These are phyloP conservation scores for Cladosporium oxysporum DNA, from an alignment of 2,329 filamentous ascomycete species.

Conservation along the genomic window DNA sequence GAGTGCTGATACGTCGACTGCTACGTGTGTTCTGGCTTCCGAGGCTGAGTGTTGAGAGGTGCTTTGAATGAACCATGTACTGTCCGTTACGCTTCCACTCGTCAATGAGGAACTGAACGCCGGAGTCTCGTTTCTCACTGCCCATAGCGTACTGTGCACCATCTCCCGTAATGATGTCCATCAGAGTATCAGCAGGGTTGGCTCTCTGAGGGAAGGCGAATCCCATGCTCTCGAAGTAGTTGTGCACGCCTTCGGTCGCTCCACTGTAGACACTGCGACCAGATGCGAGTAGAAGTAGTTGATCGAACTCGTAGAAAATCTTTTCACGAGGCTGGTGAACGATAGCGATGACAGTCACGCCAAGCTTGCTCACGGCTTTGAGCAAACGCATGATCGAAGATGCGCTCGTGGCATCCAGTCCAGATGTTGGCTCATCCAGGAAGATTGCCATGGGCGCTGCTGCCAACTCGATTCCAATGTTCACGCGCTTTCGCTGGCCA, in stretches of 20 bases:
- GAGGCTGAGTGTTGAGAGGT: constrained; percentile 22
- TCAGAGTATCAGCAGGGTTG: constrained; percentile 60
- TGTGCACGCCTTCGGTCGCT: constrained; percentile 44
- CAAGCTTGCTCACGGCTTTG: constrained; percentile 55
- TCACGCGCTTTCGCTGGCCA: constrained; percentile 59
- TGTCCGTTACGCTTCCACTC: constrained; percentile 45
- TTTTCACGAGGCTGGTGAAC: constrained; percentile 62
- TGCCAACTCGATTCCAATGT: constrained; percentile 61
- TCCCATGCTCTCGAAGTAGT: constrained; percentile 56
- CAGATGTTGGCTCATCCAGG: constrained; percentile 37
- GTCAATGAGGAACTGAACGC: constrained; percentile 53
- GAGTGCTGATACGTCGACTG: constrained; percentile 29
- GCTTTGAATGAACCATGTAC: constrained; percentile 24
- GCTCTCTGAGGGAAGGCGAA: constrained; percentile 51
- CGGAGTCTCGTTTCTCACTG: constrained; percentile 40
- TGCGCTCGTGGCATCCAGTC: constrained; percentile 55
- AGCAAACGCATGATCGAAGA: constrained; percentile 58
- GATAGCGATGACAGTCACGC: constrained; percentile 60
- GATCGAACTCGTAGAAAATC: constrained; percentile 60
- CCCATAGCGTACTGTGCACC: constrained; percentile 50
- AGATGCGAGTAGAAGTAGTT: constrained; percentile 56
- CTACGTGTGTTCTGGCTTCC: constrained; percentile 24
- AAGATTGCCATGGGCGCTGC: constrained; percentile 55
- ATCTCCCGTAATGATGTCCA: constrained; percentile 63
- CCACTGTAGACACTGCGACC: constrained; percentile 60